phyloP scores from a whole-genome alignment of 345 rosid genomes.

The Diplotaxis tenuifolia region DNA sequence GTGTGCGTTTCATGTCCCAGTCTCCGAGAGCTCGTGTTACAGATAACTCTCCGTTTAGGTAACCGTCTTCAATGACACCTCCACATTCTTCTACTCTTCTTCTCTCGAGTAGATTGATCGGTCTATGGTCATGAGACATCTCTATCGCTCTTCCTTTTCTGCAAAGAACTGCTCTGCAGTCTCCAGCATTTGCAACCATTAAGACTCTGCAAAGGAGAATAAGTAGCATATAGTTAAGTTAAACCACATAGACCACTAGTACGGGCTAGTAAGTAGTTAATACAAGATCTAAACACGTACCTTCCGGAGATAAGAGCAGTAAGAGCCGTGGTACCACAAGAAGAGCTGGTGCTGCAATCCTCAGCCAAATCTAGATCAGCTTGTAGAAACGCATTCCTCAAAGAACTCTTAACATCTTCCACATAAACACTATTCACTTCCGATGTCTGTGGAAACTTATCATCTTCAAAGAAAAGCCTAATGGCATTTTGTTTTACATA shows the following conservation, averaged over 20 bases:
- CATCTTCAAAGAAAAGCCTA: conserved; percentile 67
- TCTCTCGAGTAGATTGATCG: conserved; percentile 55
- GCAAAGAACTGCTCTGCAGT: conserved; percentile 39
- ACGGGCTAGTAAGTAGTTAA: neutral
- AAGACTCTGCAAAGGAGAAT: conserved; percentile 47
- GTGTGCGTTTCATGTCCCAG: conserved; percentile 69
- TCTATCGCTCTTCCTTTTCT: conserved; percentile 37
- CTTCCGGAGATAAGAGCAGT: conserved; percentile 51
- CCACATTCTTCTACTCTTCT: conserved; percentile 63
- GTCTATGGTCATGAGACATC: conserved; percentile 65
- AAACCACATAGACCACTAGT: neutral
- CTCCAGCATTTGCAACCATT: conserved; percentile 43
- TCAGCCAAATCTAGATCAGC: conserved; percentile 77
- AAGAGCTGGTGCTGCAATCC: conserved; percentile 61
- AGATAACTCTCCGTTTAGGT: conserved; percentile 53
- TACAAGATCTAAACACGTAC: too few relatives aligned
- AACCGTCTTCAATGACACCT: conserved; percentile 32
- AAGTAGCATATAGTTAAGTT: too few relatives aligned
- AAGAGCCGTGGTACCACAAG: conserved; percentile 82
- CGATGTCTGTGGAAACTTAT: conserved; percentile 50
- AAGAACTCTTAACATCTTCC: conserved; percentile 57
- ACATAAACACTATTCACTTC: conserved; percentile 51
- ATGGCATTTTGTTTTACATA: conserved; percentile 64
- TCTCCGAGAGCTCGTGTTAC: conserved; percentile 93
- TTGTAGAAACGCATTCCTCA: conserved; percentile 58